A percentile compares a stretch with the other conserved stretches of the same genome.
Conservation (phyloP, 2,329 filamentous ascomycete genomes). For the Cladosporium sp. region DNA sequence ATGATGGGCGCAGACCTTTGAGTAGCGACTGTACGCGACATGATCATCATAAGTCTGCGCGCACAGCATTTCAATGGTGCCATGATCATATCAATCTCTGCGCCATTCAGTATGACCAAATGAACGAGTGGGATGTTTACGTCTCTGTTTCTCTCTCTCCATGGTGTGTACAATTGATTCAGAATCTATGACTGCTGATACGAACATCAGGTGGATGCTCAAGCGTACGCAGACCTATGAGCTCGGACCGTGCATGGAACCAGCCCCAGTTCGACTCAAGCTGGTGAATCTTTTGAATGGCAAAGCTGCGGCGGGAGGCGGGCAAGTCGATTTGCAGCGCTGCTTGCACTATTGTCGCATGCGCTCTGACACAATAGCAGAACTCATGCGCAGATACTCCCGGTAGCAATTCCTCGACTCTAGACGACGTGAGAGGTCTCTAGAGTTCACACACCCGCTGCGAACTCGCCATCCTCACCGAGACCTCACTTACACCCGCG, state of each 20-base stretch:
- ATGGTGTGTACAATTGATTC: no score
- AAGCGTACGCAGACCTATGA: no score
- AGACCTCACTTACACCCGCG: slow-evolving; percentile 16
- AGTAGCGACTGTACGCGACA: no score
- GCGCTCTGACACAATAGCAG: slow-evolving; percentile 11
- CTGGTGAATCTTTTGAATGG: slow-evolving; percentile 10
- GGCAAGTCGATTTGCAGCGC: slow-evolving; percentile 4
- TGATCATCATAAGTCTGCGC: no score
- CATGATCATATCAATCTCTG: no score
- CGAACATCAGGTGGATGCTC: no score
- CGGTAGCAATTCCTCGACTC: slow-evolving; percentile 28
- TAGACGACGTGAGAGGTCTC: slow-evolving; percentile 35
- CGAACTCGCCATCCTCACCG: slow-evolving; percentile 1
- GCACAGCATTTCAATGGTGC: no score
- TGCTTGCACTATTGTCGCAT: neutral
- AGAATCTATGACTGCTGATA: no score
- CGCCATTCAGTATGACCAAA: no score
- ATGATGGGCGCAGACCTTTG: no score
- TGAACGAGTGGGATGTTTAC: no score
- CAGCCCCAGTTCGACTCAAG: neutral
- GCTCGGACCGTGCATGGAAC: neutral
- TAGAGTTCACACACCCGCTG: slow-evolving; percentile 23
- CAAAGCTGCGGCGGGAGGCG: slow-evolving; percentile 4
- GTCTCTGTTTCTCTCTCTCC: no score
- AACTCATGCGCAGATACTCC: slow-evolving; percentile 27